A percentile compares a stretch with the other conserved stretches of the same genome.
These are phyloP conservation scores for Fraxinus dipetala DNA, from an alignment of 305 asterid species.

Conservation along the genomic window DNA sequence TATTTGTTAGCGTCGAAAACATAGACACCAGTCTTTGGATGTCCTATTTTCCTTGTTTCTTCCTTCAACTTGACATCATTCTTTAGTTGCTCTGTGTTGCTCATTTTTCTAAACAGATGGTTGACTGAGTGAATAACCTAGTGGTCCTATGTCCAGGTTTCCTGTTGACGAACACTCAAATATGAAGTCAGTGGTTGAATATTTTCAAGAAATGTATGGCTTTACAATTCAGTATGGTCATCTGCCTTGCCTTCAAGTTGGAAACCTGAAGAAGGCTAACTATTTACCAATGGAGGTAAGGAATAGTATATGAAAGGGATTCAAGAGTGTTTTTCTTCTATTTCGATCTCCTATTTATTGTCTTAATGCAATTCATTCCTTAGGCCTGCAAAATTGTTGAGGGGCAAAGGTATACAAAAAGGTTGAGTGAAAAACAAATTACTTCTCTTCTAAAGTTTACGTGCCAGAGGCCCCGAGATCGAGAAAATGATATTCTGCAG, in stretches of 20 bases:
- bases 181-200: constrained; percentile 95
- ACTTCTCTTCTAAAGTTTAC: constrained; percentile 91
- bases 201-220: constrained; percentile 92
- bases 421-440: constrained; percentile 94
- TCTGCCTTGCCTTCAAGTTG: constrained; percentile 99
- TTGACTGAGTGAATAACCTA: background rate
- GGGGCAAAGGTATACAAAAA: constrained; percentile 92
- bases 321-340: background rate
- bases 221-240: constrained; percentile 86
- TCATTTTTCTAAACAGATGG: background rate
- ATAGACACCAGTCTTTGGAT: background rate
- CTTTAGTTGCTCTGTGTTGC: background rate
- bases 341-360: background rate
- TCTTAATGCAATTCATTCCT: constrained; percentile 19
- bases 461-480: constrained; percentile 94
- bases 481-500: constrained; percentile 88
- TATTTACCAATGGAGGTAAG: constrained; percentile 98
- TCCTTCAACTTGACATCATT: background rate
- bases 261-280: constrained; percentile 97
- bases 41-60: background rate
- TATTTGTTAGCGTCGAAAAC: background rate
- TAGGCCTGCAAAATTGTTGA: constrained; percentile 98
- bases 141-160: constrained; percentile 48
- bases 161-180: constrained; percentile 85
- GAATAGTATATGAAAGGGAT: background rate